These are phyloP conservation scores for Starmerella etchellsii DNA, from an alignment of 805 yeast species.

Conservation along the genomic window DNA sequence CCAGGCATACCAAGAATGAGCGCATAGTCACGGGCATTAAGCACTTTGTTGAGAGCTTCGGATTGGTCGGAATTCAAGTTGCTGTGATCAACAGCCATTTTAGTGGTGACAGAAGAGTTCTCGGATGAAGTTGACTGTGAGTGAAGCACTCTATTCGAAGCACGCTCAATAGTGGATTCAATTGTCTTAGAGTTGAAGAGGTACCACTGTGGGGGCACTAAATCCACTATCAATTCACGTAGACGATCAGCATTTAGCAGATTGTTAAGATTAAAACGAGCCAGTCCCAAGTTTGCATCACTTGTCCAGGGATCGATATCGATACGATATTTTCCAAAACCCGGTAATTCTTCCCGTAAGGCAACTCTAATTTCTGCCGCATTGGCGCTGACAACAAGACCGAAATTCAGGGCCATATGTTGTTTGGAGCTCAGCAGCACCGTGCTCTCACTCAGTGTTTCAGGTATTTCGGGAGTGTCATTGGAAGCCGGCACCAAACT, in stretches of 20 bases:
- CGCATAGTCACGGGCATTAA: slow-evolving; percentile 60
- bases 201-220: slow-evolving; percentile 8
- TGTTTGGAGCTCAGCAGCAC: slow-evolving; percentile 14
- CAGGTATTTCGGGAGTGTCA: neutral
- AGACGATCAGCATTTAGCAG: slow-evolving; percentile 38
- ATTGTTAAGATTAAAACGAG: slow-evolving; percentile 63
- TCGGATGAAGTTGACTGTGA: neutral
- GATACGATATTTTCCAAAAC: slow-evolving; percentile 38
- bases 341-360: slow-evolving; percentile 5
- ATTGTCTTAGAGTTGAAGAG: slow-evolving; percentile 4
- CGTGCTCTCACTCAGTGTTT: neutral
- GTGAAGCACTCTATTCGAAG: slow-evolving; percentile 9
- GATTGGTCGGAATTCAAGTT: slow-evolving; percentile 59
- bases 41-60: slow-evolving; percentile 50
- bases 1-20: slow-evolving; percentile 96
- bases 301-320: slow-evolving; percentile 76
- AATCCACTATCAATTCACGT: slow-evolving; percentile 42
- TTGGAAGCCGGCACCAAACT: neutral
- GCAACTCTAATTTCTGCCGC: neutral
- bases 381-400: slow-evolving; percentile 1
- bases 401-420: slow-evolving; percentile 17
- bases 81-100: neutral
- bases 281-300: slow-evolving; percentile 59
- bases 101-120: neutral
- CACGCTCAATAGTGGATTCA: slow-evolving; percentile 11